A percentile compares a stretch with the other conserved stretches of the same genome.
Conservation (phyloP, 129 eudicot genomes). For the Pittosporum tobira region DNA sequence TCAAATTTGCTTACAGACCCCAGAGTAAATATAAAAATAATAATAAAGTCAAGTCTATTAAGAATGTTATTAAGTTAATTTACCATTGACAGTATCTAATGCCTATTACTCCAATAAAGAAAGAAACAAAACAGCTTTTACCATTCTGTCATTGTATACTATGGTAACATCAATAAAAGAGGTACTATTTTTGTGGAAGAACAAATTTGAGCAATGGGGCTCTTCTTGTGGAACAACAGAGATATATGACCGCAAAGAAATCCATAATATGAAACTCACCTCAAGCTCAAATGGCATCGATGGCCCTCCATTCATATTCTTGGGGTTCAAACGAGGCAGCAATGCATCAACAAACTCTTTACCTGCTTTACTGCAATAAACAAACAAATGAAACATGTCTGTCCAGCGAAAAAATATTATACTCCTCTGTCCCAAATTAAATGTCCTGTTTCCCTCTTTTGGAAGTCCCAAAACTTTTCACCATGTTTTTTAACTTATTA, state of each 20-base stretch:
- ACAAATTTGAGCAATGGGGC: no score
- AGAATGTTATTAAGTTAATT: no score
- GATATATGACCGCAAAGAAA: background rate
- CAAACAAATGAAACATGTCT: slow-evolving; percentile 18
- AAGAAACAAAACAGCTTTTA: background rate
- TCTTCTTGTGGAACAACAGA: no score
- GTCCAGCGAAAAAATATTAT: background rate
- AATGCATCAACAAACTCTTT: slow-evolving; percentile 90
- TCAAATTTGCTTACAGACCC: slow-evolving; percentile 6
- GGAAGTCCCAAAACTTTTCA: background rate
- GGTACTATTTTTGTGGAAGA: no score
- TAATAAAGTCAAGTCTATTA: background rate
- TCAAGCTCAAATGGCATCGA: slow-evolving; percentile 98
- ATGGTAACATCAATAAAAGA: no score
- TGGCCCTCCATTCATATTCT: slow-evolving; percentile 59
- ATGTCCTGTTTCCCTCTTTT: background rate
- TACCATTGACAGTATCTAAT: background rate
- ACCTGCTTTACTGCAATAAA: slow-evolving; percentile 63
- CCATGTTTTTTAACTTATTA: background rate
- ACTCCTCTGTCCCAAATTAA: background rate
- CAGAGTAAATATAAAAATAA: slow-evolving; percentile 5
- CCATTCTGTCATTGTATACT: background rate
- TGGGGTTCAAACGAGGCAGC: slow-evolving; percentile 83
- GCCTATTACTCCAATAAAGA: background rate
- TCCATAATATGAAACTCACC: slow-evolving; percentile 34